Conservation (phyloP, 2,329 filamentous ascomycete genomes). For the Colletotrichum lindemuthianum region DNA sequence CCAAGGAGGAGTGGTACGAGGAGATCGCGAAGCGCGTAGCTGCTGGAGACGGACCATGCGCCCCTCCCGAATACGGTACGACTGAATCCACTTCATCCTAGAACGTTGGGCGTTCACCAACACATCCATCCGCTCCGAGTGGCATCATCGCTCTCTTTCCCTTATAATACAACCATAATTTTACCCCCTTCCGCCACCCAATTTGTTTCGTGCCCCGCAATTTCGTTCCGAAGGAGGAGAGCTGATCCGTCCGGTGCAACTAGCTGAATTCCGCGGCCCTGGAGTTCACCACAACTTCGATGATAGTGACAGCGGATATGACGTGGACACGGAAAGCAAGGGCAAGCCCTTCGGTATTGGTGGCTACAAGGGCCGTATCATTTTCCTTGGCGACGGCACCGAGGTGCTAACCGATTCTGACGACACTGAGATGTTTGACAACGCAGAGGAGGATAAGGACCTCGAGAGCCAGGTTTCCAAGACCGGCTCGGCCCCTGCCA, state of each 20-base stretch:
- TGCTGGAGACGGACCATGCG: conserved; percentile 96
- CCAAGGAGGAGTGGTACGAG: conserved; percentile 98
- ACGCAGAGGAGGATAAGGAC: conserved; percentile 85
- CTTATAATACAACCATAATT: conserved; percentile 30
- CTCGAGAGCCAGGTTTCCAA: conserved; percentile 85
- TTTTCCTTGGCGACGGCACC: conserved; percentile 93
- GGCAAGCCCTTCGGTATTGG: conserved; percentile 71
- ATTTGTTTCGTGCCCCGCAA: conserved; percentile 30
- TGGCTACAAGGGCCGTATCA: conserved; percentile 86
- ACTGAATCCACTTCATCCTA: conserved; percentile 44
- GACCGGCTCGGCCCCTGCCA: conserved; percentile 38
- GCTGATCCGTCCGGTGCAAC: conserved; percentile 37
- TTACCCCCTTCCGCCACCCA: conserved; percentile 22
- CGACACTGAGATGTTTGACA: conserved; percentile 94
- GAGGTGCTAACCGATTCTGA: conserved; percentile 90
- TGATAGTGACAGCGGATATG: conserved; percentile 81
- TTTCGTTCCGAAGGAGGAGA: conserved; percentile 34
- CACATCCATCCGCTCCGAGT: conserved; percentile 27
- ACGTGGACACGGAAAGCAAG: conserved; percentile 76
- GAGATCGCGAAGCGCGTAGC: conserved; percentile 93
- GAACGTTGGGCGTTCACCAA: conserved; percentile 31
- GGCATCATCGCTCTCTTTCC: conserved; percentile 30
- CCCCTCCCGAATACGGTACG: conserved; percentile 99
- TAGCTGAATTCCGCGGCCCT: conserved; percentile 86
- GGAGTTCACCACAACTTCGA: conserved; percentile 86